Percentiles rank a stretch among this genome's conserved stretches.
Evolutionary conservation across 139 green algal species (phyloP).

Genomic region (Diplosphaera chodatii): DNA sequence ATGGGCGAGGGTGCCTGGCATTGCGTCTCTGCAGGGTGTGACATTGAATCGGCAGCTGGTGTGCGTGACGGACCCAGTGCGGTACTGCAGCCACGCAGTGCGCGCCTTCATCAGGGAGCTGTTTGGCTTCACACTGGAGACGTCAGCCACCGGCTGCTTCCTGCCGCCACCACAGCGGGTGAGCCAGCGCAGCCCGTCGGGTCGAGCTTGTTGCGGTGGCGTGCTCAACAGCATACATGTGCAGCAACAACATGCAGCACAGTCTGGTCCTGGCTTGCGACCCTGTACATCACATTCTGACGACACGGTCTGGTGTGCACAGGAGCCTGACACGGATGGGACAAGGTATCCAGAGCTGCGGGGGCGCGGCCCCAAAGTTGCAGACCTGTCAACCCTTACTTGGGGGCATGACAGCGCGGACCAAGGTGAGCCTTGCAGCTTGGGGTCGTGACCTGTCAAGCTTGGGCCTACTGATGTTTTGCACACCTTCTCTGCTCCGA

Average conservation of each 20-base stretch:
- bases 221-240: too few relatives aligned
- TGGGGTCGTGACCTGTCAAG: too few relatives aligned
- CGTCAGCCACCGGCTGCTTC: neutral
- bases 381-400: neutral
- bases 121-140: conserved; percentile 8
- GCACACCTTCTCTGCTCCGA: too few relatives aligned
- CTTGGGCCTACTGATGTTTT: too few relatives aligned
- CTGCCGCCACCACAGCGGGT: neutral
- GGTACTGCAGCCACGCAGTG: conserved; percentile 15
- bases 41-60: conserved; percentile 5
- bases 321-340: neutral
- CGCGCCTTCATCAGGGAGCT: conserved; percentile 18
- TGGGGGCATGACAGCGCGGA: neutral
- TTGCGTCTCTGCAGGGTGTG: neutral
- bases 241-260: too few relatives aligned
- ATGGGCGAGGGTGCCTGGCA: too few relatives aligned
- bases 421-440: too few relatives aligned
- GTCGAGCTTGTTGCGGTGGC: too few relatives aligned
- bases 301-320: too few relatives aligned
- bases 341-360: neutral
- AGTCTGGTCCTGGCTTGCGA: too few relatives aligned
- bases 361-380: neutral
- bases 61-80: conserved; percentile 16
- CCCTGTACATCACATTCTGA: too few relatives aligned
- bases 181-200: too few relatives aligned